Evolutionary conservation across 176 grass and related monocot species (phyloP), one percentile per base, ranked within the genome.

Genomic region (Carex scoparia): DNA sequence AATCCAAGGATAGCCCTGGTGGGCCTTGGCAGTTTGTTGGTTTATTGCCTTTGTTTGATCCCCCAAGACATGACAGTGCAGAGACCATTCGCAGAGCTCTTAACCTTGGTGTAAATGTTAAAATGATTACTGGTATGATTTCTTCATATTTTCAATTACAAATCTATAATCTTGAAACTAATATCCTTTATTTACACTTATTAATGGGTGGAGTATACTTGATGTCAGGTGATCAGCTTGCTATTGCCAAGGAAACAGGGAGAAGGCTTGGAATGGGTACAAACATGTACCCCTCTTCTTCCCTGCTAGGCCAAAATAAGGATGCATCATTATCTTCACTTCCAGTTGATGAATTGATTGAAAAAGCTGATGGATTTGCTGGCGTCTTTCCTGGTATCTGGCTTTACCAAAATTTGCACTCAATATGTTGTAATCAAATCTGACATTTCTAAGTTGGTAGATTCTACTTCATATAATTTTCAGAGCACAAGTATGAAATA

Each of bases 401-500:
- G 11, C 11, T 15, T 57, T 78, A 16, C 23, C 30, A 35, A 55
- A 18, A 4, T 16, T 78, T 57, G 2, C 30, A 54, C 19, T 23
- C 70, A 67, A 7, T 30, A 35, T 78, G 74, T 8, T 78, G 10
- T 55, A 30, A 57, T 33, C 0, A 33, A 77, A 57, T 77, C 11
- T 35, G 27, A 33, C 4, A 56, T 5, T 78, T 57, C 74, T 78
- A 28, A 10, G 81, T 12, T 28, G 16, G 81, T 69, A 37, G 2
- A 40, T 73, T 56, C 19, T 72, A 23, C 11, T 27, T 14, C 56
- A 2, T 14, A 10, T 19, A 1, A 23, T 79, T 61, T 77, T 55
- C 82, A 97, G 96, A 99, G 67, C 96, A 99, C 88, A 99, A 99
- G 81, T 99, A 95, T 83, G 90, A 99, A 87, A 99, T 99, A 60